A percentile compares a stretch with the other conserved stretches of the same genome.
These are phyloP conservation scores for Pyricularia grisea DNA, from an alignment of 2,329 filamentous ascomycete genomes.

Conservation along the genomic window DNA sequence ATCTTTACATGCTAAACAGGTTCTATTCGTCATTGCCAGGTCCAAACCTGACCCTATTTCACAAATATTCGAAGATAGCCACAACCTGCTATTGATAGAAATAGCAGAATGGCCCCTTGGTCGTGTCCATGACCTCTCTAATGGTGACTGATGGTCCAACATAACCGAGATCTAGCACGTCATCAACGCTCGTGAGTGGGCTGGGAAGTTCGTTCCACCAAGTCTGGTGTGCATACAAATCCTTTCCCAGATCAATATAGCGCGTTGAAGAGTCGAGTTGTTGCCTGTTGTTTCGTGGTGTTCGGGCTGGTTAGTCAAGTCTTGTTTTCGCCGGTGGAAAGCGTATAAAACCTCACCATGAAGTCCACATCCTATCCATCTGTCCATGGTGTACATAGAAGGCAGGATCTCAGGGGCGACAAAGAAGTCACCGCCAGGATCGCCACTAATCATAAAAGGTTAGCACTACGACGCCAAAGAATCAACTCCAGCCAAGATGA, in stretches of 20 bases:
- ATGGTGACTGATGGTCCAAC: slow-evolving; percentile 16
- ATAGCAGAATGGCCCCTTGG: slow-evolving; percentile 18
- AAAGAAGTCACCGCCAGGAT: slow-evolving; percentile 22
- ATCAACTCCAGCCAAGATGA: no score
- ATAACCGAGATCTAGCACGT: slow-evolving; percentile 21
- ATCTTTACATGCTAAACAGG: background rate
- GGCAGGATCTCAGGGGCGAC: slow-evolving; percentile 14
- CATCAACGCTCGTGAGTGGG: slow-evolving; percentile 13
- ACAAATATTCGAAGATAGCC: no score
- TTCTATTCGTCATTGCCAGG: background rate
- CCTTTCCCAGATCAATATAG: slow-evolving; percentile 15
- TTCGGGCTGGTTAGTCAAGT: background rate
- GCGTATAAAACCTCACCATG: slow-evolving; percentile 7
- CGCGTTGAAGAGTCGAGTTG: slow-evolving; percentile 11
- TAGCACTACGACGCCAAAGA: background rate
- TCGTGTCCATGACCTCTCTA: slow-evolving; percentile 19
- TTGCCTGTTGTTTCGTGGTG: slow-evolving; percentile 9
- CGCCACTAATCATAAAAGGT: slow-evolving; percentile 12
- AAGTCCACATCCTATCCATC: slow-evolving; percentile 10
- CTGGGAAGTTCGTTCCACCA: slow-evolving; percentile 19
- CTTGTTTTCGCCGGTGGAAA: background rate
- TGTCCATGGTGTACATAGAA: slow-evolving; percentile 12
- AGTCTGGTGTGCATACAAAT: slow-evolving; percentile 18
- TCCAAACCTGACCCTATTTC: background rate
- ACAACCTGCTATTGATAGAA: slow-evolving; percentile 15